Conservation (phyloP, 2,329 filamentous ascomycete genomes). For the Talaromyces sp. region DNA sequence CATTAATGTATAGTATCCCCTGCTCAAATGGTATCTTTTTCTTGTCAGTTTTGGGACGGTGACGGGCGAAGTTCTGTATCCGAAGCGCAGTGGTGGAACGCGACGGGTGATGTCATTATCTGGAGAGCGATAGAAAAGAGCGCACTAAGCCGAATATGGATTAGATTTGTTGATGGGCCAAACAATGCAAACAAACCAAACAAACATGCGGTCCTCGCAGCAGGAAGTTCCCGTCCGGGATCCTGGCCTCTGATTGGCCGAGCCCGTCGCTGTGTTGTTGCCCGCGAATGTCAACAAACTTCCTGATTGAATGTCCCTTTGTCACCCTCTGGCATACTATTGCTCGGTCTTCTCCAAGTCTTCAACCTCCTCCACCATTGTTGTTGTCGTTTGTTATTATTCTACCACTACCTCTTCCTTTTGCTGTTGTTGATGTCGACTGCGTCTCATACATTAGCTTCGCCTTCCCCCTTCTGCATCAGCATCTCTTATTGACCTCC, state of each 20-base stretch:
- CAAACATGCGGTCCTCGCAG: background rate
- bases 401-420: background rate
- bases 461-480: slow-evolving; percentile 5
- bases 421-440: slow-evolving; percentile 22
- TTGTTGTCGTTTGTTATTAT: slow-evolving; percentile 1
- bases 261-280: slow-evolving; percentile 1
- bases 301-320: slow-evolving; percentile 12
- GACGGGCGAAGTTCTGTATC: background rate
- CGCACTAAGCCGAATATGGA: slow-evolving; percentile 19
- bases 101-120: slow-evolving; percentile 31
- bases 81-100: slow-evolving; percentile 25
- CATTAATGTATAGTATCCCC: background rate
- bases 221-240: background rate
- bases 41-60: background rate
- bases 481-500: slow-evolving; percentile 18
- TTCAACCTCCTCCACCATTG: slow-evolving; percentile 17
- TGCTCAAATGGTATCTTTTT: background rate
- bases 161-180: slow-evolving; percentile 25
- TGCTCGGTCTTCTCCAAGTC: slow-evolving; percentile 21
- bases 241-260: slow-evolving; percentile 8
- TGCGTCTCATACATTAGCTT: slow-evolving; percentile 19
- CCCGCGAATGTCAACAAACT: slow-evolving; percentile 16
- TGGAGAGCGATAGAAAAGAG: slow-evolving; percentile 21
- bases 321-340: background rate
- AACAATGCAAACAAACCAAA: slow-evolving; percentile 7